Evolutionary conservation across 179 eudicot species (phyloP), one percentile per base, ranked within the genome.

Genomic region (Silene vulgaris): DNA sequence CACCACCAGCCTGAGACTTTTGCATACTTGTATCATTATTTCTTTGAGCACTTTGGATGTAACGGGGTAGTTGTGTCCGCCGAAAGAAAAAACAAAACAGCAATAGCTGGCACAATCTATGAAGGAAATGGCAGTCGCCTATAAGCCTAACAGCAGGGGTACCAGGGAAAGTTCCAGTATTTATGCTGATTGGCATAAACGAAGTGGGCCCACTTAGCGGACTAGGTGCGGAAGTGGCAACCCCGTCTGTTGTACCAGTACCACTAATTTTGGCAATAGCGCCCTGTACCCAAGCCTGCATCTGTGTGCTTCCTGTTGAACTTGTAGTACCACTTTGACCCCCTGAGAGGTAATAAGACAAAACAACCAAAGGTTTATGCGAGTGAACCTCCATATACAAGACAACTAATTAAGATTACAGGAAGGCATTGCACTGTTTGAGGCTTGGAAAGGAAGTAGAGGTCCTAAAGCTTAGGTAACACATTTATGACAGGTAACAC

Each of bases 271-370:
- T 94, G 57, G 98, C 98, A 78, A 94, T 90, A 78, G 98, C 98
- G 75, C 98, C 98, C 80, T 94, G 98, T 65, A 94, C 97, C 98
- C 98, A 94, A 78, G 96, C 98, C 69, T 92, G 97, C 91, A 94
- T 89, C 77, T 90, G 98, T 74, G 92, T 90, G 82, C 90, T 94
- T 74, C 97, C 97, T 0, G 95, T 85, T 69, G 98, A 90, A 78
- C 88, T 92, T 74, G 95, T 83, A 0, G 93, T 82, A 62, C 91
- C 96, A 83, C 88, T 91, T 85, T 88, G 97, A 73, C 87, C 85
- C 21, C 92, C 98, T 92, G 83, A 79, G 43, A 26, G 6, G 6
- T 54, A 26, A 28, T 29, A 71, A 71, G 64, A 17, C 45, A 71
- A 29, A 54, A 28, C 35, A 29, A 56, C 59, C 26, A 16, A 50